phyloP scores from a whole-genome alignment of 1,284 basidiomycete genomes.

The Ustilago xerochloae region DNA sequence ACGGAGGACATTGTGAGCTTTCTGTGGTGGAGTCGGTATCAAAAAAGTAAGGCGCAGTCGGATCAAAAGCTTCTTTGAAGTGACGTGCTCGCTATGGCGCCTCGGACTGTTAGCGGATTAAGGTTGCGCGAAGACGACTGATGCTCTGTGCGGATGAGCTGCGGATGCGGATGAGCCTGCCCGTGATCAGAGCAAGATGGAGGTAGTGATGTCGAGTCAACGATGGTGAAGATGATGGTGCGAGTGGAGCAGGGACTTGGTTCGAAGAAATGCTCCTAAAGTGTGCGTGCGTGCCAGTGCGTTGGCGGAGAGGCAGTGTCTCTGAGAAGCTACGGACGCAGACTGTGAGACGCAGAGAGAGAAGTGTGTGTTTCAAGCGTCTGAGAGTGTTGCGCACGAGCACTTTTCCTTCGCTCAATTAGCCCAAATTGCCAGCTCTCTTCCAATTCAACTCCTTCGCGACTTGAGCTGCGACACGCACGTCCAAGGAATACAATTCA shows the following conservation, averaged over 20 bases:
- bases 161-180: neutral
- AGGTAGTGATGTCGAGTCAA: too few species aligned
- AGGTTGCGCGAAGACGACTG: neutral
- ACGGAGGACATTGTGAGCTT: slow-evolving; percentile 39
- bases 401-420: slow-evolving; percentile 2
- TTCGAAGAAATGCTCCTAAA: neutral
- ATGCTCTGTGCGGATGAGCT: neutral
- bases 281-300: neutral
- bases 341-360: neutral
- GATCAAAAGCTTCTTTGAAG: neutral
- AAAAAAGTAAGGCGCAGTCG: neutral
- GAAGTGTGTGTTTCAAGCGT: neutral
- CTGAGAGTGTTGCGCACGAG: slow-evolving; percentile 48
- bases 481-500: slow-evolving; percentile 11
- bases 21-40: neutral
- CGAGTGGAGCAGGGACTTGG: slow-evolving; percentile 1
- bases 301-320: neutral
- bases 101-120: neutral
- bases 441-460: neutral
- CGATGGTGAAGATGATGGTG: slow-evolving; percentile 4
- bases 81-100: neutral
- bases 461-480: slow-evolving; percentile 7
- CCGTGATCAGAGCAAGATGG: neutral
- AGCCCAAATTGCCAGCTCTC: neutral
- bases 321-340: too few species aligned